Base-by-base conservation (phyloP, 257 asterid species). In the Capsicum baccatum region DNA sequence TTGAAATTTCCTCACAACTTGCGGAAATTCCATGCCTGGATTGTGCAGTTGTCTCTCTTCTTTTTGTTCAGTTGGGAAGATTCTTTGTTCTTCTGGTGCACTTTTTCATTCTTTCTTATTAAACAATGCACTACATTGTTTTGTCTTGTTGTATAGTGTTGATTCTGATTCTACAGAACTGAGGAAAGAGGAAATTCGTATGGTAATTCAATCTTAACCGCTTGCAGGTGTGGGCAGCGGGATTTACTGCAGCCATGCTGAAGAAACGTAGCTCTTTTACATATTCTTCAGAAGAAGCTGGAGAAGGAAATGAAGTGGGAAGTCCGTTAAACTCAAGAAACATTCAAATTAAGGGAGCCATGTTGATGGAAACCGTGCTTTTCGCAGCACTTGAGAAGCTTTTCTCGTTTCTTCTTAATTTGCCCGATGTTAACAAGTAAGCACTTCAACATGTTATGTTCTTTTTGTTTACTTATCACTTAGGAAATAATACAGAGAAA, bases 211-310 rank as follows among this genome's bases (percentile, higher is more conserved):
- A 47, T 7, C 80, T 79, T 71, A 17, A 21, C 48, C 68, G 19
- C 83, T 86, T 71, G 79, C 91, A 94, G 98, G 98, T 95, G 37
- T 96, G 99, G 99, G 99, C 98, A 79, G 99, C 99, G 80, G 99
- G 99, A 86, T 94, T 92, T 87, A 87, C 96, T 82, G 89, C 97
- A 21, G 99, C 98, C 48, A 16, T 96, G 88, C 89, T 94, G 58
- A 91, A 96, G 91, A 93, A 94, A 84, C 87, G 82, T 85, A 94
- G 94, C 88, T 90, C 97, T 15, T 86, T 95, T 47, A 84, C 90
- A 74, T 84, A 83, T 70, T 88, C 97, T 68, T 87, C 90, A 13
- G 76, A 78, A 66, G 91, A 88, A 83, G 57, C 79, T 48, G 91
- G 88, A 83, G 89, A 83, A 83, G 90, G 56, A 85, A 83, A 86